Evolutionary conservation across 2,329 filamentous ascomycete genomes (phyloP).

Genomic region (Huntiella savannae): DNA sequence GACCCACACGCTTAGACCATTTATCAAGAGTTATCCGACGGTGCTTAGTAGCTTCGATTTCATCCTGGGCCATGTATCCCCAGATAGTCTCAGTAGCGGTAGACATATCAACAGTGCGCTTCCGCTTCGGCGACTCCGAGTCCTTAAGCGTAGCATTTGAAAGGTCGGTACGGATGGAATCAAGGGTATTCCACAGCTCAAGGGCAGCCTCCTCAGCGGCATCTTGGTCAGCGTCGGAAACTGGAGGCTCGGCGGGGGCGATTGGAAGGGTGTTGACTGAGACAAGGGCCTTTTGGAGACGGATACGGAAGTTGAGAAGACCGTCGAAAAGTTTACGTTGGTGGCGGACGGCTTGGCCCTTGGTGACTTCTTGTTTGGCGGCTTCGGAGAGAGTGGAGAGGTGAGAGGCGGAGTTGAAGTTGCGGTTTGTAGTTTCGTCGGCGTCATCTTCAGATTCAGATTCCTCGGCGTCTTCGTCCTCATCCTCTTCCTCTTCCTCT

Average conservation of each 20-base stretch:
- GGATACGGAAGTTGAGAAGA: slow-evolving; percentile 75
- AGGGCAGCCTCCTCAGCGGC: slow-evolving; percentile 74
- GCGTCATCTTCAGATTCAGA: slow-evolving; percentile 18
- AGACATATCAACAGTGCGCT: slow-evolving; percentile 31
- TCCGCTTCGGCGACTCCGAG: slow-evolving; percentile 39
- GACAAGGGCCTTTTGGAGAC: slow-evolving; percentile 76
- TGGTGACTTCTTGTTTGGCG: slow-evolving; percentile 43
- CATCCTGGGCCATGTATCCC: slow-evolving; percentile 48
- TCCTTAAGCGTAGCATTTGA: slow-evolving; percentile 21
- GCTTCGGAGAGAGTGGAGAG: slow-evolving; percentile 11
- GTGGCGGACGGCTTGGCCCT: slow-evolving; percentile 68
- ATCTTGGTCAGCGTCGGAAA: slow-evolving; percentile 30
- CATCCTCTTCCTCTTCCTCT: slow-evolving; percentile 18
- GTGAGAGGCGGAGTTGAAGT: slow-evolving; percentile 5
- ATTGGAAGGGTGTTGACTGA: slow-evolving; percentile 56
- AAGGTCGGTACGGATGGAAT: slow-evolving; percentile 35
- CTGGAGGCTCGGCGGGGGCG: slow-evolving; percentile 19
- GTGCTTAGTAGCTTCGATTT: slow-evolving; percentile 36
- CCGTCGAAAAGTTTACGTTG: slow-evolving; percentile 78
- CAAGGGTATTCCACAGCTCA: slow-evolving; percentile 66
- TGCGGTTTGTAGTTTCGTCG: slow-evolving; percentile 11
- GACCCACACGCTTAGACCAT: slow-evolving; percentile 63
- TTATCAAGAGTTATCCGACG: slow-evolving; percentile 64
- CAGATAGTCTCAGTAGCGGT: slow-evolving; percentile 50
- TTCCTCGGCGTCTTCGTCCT: slow-evolving; percentile 20